Conservation (phyloP, 2,329 filamentous ascomycete genomes). For the Nemania serpens region DNA sequence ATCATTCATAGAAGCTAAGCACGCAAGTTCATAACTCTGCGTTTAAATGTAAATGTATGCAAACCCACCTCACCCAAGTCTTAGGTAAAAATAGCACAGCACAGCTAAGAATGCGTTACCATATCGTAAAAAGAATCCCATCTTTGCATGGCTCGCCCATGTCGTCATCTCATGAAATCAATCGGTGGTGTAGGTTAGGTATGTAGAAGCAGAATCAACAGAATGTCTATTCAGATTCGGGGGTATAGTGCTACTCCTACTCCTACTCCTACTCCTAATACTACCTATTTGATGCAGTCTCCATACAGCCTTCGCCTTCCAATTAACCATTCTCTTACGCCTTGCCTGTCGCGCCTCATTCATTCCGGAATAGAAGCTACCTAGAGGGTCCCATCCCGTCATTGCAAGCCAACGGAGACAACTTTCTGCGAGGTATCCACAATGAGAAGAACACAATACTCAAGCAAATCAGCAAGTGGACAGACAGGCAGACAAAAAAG, state of each 20-base stretch:
- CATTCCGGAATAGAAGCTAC: neutral
- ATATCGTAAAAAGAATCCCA: too few species aligned
- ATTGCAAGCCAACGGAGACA: neutral
- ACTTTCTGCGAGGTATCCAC: neutral
- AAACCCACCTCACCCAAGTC: too few species aligned
- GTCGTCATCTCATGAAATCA: too few species aligned
- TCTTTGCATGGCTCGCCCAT: too few species aligned
- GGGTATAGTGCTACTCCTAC: slow-evolving; percentile 17
- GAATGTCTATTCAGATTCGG: slow-evolving; percentile 1
- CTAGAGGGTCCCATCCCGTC: neutral
- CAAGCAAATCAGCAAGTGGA: neutral
- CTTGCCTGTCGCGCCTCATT: neutral
- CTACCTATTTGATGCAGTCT: too few species aligned
- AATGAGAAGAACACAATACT: neutral
- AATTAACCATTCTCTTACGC: neutral
- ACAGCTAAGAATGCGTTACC: too few species aligned
- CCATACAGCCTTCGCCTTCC: neutral
- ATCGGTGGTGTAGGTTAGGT: neutral
- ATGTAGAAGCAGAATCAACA: neutral
- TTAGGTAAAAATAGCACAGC: too few species aligned
- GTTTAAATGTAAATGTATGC: too few species aligned
- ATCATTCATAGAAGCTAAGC: too few species aligned
- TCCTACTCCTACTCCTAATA: too few species aligned
- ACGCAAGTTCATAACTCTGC: too few species aligned
- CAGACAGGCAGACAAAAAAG: neutral